Evolutionary conservation across 257 asterid species (phyloP).

Genomic region (Solanum bulbocastanum): DNA sequence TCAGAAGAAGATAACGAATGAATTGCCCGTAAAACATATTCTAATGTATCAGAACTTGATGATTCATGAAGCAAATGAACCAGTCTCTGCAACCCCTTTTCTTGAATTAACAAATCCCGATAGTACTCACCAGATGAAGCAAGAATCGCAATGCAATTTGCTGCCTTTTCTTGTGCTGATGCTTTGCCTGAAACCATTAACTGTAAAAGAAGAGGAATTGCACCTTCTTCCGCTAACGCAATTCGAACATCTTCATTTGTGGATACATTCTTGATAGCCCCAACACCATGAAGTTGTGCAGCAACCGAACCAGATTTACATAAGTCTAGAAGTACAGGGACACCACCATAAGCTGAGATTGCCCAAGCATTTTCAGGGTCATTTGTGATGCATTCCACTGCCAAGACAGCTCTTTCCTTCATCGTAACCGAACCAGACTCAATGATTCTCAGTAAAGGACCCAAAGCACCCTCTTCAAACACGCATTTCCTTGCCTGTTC

Average conservation of each 20-base stretch:
- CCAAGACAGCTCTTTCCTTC: slow-evolving; percentile 78
- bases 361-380: slow-evolving; percentile 93
- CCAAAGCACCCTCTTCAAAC: slow-evolving; percentile 85
- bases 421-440: slow-evolving; percentile 50
- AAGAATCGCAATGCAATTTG: slow-evolving; percentile 61
- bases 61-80: slow-evolving; percentile 53
- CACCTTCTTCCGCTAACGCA: slow-evolving; percentile 76
- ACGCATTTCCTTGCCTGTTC: slow-evolving; percentile 54
- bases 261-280: slow-evolving; percentile 60
- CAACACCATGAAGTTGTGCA: slow-evolving; percentile 69
- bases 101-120: slow-evolving; percentile 45
- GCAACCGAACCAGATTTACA: slow-evolving; percentile 62
- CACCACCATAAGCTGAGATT: slow-evolving; percentile 76
- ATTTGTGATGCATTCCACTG: slow-evolving; percentile 62
- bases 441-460: slow-evolving; percentile 61
- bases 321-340: slow-evolving; percentile 47
- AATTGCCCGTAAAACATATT: slow-evolving; percentile 68
- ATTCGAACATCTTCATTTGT: slow-evolving; percentile 55
- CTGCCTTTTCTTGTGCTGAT: slow-evolving; percentile 59
- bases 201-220: slow-evolving; percentile 53
- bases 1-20: slow-evolving; percentile 65
- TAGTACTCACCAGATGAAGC: slow-evolving; percentile 62
- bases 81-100: slow-evolving; percentile 54
- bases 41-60: slow-evolving; percentile 48
- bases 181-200: slow-evolving; percentile 54